These are phyloP conservation scores for Hyaloscypha hepaticicola DNA, from an alignment of 495 filamentous ascomycete species.

Conservation along the genomic window DNA sequence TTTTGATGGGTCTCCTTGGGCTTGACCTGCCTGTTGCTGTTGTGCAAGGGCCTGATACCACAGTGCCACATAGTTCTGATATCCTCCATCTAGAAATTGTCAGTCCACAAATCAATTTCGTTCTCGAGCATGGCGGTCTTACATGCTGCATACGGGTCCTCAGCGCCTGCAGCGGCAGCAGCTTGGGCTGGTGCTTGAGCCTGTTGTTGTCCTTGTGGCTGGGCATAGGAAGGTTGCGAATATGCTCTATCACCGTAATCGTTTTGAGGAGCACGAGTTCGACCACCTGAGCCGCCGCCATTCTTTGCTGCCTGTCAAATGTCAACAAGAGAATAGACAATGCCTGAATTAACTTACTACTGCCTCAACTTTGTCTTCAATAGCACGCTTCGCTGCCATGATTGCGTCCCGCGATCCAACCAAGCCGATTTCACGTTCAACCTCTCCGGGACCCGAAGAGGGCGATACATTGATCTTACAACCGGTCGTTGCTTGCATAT, in stretches of 20 bases:
- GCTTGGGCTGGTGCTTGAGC: slow-evolving; percentile 36
- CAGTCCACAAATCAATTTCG: neutral
- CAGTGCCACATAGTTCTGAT: slow-evolving; percentile 59
- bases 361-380: slow-evolving; percentile 84
- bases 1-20: slow-evolving; percentile 29
- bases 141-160: slow-evolving; percentile 62
- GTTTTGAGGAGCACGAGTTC: slow-evolving; percentile 39
- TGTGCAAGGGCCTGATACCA: slow-evolving; percentile 59
- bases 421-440: slow-evolving; percentile 76
- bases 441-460: slow-evolving; percentile 63
- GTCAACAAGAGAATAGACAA: slow-evolving; percentile 32
- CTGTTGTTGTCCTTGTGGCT: slow-evolving; percentile 34
- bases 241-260: slow-evolving; percentile 44
- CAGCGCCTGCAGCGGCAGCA: slow-evolving; percentile 36
- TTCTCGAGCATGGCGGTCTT: slow-evolving; percentile 24
- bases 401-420: slow-evolving; percentile 73
- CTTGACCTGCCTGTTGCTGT: slow-evolving; percentile 40
- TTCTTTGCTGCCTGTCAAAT: slow-evolving; percentile 46
- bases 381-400: slow-evolving; percentile 67
- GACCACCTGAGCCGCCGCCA: slow-evolving; percentile 46
- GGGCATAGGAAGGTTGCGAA: slow-evolving; percentile 35
- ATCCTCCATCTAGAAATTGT: slow-evolving; percentile 55
- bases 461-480: slow-evolving; percentile 89
- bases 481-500: slow-evolving; percentile 76
- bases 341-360: slow-evolving; percentile 53